Evolutionary conservation across 345 rosid genomes (phyloP).

Genomic region (Isatis tinctoria): DNA sequence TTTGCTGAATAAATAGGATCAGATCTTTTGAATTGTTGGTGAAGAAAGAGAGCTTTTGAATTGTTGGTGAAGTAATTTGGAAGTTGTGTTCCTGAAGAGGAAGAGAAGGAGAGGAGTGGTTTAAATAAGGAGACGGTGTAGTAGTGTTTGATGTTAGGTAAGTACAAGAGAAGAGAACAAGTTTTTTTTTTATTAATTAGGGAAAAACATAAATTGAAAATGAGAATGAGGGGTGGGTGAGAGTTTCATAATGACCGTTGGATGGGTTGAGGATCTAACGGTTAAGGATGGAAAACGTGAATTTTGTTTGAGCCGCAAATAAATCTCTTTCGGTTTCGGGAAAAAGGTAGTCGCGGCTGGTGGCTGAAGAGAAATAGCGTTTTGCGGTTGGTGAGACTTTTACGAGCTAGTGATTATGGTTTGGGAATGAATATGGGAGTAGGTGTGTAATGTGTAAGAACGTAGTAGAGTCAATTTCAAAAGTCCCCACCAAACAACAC

Average conservation of each 20-base stretch:
- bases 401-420: constrained; percentile 11
- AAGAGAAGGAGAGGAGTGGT: constrained; percentile 26
- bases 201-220: not conserved
- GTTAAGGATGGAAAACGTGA: constrained; percentile 21
- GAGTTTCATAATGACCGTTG: constrained; percentile 22
- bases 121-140: constrained; percentile 22
- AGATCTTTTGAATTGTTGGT: constrained; percentile 11
- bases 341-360: constrained; percentile 25
- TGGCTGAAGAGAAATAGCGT: constrained; percentile 22
- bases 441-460: constrained; percentile 14
- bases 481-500: not conserved
- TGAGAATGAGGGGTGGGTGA: constrained; percentile 31
- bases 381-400: constrained; percentile 30
- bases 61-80: not conserved
- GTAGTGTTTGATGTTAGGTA: constrained; percentile 31
- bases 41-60: constrained; percentile 1
- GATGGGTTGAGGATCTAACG: constrained; percentile 18
- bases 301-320: constrained; percentile 20
- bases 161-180: constrained; percentile 14
- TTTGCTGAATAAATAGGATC: not conserved
- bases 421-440: constrained; percentile 13
- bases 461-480: not conserved
- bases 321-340: not conserved
- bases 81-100: constrained; percentile 14
- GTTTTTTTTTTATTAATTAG: not conserved